phyloP scores from a whole-genome alignment of 1,284 basidiomycete genomes.

The Dichomitus squalens region DNA sequence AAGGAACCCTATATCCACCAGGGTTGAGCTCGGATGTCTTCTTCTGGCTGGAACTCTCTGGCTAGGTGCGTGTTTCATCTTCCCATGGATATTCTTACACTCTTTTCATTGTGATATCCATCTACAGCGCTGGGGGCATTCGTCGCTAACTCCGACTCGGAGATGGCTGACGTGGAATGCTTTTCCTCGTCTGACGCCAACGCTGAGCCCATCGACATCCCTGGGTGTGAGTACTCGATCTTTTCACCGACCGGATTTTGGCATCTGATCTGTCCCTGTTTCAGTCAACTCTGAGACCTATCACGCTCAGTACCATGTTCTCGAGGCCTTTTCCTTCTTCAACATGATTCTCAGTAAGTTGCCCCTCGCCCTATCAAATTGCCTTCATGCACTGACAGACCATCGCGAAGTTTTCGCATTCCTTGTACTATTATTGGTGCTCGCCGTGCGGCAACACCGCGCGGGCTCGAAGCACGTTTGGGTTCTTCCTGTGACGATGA shows the following conservation, averaged over 20 bases:
- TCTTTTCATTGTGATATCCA: not conserved
- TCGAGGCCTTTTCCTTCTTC: constrained; percentile 76
- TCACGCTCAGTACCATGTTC: constrained; percentile 80
- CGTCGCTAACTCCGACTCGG: constrained; percentile 69
- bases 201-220: constrained; percentile 54
- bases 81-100: not conserved
- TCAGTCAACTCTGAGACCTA: constrained; percentile 72
- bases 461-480: constrained; percentile 73
- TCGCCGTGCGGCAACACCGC: constrained; percentile 66
- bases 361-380: constrained; percentile 8
- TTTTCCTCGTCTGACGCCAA: constrained; percentile 57
- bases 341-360: constrained; percentile 69
- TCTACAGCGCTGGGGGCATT: constrained; percentile 70
- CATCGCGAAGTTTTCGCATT: constrained; percentile 57
- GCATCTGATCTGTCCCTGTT: not conserved
- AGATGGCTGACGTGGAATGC: constrained; percentile 79
- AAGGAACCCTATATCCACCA: constrained; percentile 77
- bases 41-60: constrained; percentile 76
- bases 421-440: constrained; percentile 58
- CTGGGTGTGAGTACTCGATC: constrained; percentile 54
- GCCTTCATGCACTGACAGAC: constrained; percentile 24
- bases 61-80: constrained; percentile 57
- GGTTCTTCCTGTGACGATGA: constrained; percentile 70
- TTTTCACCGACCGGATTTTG: constrained; percentile 3
- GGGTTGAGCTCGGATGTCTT: constrained; percentile 70